A percentile compares a stretch with the other conserved stretches of the same genome.
These are phyloP conservation scores for Datisca glomerata DNA, from an alignment of 306 rosid species.

Conservation along the genomic window DNA sequence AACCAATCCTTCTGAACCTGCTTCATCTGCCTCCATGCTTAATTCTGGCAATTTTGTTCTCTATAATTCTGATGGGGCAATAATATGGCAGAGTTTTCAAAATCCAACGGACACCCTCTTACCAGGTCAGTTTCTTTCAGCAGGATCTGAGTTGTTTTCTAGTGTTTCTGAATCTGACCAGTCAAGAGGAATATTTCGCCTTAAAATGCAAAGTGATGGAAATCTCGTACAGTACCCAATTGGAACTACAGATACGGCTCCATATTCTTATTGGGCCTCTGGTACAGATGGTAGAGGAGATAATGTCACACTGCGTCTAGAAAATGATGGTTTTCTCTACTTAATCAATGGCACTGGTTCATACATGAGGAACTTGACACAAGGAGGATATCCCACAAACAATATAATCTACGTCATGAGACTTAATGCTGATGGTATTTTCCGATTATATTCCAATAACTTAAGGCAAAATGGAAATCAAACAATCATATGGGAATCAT, in stretches of 20 bases:
- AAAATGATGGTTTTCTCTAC: slow-evolving; percentile 8
- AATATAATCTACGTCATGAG: slow-evolving; percentile 3
- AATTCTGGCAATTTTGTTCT: slow-evolving; percentile 14
- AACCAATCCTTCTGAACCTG: background rate
- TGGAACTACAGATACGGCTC: background rate
- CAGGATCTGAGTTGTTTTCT: background rate
- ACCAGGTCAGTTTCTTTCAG: background rate
- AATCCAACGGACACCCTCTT: background rate
- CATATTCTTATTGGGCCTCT: slow-evolving; percentile 1
- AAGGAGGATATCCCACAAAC: background rate
- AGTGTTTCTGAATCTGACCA: background rate
- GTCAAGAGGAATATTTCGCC: slow-evolving; percentile 6
- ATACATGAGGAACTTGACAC: background rate
- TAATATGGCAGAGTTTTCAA: background rate
- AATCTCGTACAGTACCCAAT: slow-evolving; percentile 16
- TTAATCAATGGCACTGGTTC: background rate
- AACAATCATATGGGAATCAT: background rate
- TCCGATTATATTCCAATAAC: slow-evolving; percentile 5
- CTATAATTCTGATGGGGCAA: background rate
- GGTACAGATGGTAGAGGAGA: fast-evolving
- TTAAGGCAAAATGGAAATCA: background rate
- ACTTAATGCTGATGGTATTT: slow-evolving; percentile 17
- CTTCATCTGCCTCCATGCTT: slow-evolving; percentile 14
- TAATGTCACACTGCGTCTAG: slow-evolving; percentile 9
- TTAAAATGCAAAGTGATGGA: slow-evolving; percentile 12